Evolutionary conservation across 2,329 filamentous ascomycete genomes (phyloP).

Genomic region (Amesomyces nigricolor): DNA sequence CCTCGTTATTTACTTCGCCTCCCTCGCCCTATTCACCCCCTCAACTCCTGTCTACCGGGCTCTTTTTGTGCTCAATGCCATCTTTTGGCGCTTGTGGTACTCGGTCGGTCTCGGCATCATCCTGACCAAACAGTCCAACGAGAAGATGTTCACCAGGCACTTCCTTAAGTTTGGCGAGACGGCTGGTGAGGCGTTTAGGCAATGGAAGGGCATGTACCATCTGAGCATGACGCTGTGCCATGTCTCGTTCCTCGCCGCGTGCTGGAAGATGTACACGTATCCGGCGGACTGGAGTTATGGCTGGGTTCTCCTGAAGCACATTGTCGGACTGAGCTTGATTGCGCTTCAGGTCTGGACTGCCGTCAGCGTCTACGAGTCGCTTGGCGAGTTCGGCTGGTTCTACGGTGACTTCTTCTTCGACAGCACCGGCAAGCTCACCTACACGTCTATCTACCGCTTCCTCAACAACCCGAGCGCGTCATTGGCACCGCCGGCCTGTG

Average conservation of each 20-base stretch:
- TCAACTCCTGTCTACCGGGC: conserved; percentile 68
- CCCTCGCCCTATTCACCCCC: conserved; percentile 69
- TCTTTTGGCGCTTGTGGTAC: conserved; percentile 86
- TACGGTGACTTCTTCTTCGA: conserved; percentile 99
- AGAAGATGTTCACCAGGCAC: conserved; percentile 93
- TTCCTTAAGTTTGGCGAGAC: conserved; percentile 96
- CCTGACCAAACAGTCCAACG: conserved; percentile 76
- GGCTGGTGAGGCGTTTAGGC: conserved; percentile 85
- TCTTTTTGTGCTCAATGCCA: conserved; percentile 74
- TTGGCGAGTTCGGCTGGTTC: conserved; percentile 98
- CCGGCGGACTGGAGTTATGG: conserved; percentile 83
- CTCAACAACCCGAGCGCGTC: conserved; percentile 92
- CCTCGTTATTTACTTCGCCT: conserved; percentile 67
- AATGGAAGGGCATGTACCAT: conserved; percentile 96
- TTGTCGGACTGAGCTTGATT: conserved; percentile 73
- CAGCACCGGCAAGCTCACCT: conserved; percentile 79
- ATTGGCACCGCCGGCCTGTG: conserved; percentile 92
- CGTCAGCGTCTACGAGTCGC: conserved; percentile 85
- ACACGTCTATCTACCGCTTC: conserved; percentile 96
- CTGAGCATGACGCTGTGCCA: conserved; percentile 89
- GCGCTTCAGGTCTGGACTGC: conserved; percentile 90
- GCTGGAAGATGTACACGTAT: conserved; percentile 94
- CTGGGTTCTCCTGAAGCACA: conserved; percentile 79
- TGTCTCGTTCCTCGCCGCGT: conserved; percentile 79
- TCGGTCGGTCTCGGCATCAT: conserved; percentile 81